Base-by-base conservation (phyloP, 139 green algal genomes). In the Tetratostichococcus sp. region DNA sequence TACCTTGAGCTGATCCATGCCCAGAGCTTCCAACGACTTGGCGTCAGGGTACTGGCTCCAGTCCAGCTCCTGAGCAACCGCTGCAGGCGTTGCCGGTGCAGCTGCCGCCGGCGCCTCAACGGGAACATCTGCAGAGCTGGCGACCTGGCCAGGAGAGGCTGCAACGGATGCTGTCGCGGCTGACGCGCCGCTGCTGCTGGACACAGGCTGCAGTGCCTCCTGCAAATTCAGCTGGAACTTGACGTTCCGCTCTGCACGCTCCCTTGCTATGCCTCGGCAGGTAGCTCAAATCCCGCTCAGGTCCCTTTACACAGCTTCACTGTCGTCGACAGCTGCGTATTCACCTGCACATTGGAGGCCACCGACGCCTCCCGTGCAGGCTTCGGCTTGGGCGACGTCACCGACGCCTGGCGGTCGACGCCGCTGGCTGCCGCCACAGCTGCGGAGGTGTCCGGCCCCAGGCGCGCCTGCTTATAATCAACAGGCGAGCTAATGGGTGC, bases 11-110 rank as follows among this genome's bases (percentile, higher is more conserved):
- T 28, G 33, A 19, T 84, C 83, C 26, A 81, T 33, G 0, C 78
- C 78, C 50, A 86, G 35, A 0, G 73, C 66, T 66, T 87, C 77
- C 74, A 94, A 77, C 73, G 88, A 82, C 30, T 76, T 69, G 4
- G 85, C 75, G 22, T 32, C 77, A 16, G 74, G 70, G 32, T 74
- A 86, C 6, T 70, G n/a, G 0, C 34, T 26, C 1, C 85, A 59
- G 35, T 87, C 77, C 6, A 89, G 50, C 50, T 62, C 50, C 14
- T 8, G 17, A 62, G 50, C 17, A 62, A 17, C 11, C 50, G 50
- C 3, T 43, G 28, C 65, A n/a, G n/a, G 8, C 25, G 23, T 22
- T 74, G 34, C 42, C 14, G 33, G 16, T 23, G 28, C 59, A 62
- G 69, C n/a, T 23, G 39, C 65, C 65, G 11, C 65, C 3, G 16